These are phyloP conservation scores for Fusarium albosuccineum DNA, from an alignment of 2,329 filamentous ascomycete species.

Conservation along the genomic window DNA sequence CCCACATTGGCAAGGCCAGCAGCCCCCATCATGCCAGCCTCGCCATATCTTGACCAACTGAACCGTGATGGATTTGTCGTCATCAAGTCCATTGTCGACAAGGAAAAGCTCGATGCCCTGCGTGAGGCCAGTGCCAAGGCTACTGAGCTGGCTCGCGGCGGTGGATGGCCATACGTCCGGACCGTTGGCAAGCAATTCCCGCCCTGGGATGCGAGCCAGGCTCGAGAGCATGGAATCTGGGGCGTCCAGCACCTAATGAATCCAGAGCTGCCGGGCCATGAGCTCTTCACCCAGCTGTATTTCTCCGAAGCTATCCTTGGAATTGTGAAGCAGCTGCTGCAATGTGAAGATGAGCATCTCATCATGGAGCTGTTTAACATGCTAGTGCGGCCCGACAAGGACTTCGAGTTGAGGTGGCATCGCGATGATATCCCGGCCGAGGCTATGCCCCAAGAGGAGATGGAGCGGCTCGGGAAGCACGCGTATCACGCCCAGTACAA, in stretches of 20 bases:
- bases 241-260: slow-evolving; percentile 89
- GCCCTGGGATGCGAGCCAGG: slow-evolving; percentile 76
- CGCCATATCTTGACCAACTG: slow-evolving; percentile 62
- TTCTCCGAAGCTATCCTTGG: slow-evolving; percentile 75
- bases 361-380: slow-evolving; percentile 93
- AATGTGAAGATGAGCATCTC: slow-evolving; percentile 69
- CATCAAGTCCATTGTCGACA: slow-evolving; percentile 73
- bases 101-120: slow-evolving; percentile 68
- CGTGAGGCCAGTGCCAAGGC: slow-evolving; percentile 69
- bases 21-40: slow-evolving; percentile 29
- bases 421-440: slow-evolving; percentile 82
- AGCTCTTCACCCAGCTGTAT: slow-evolving; percentile 76
- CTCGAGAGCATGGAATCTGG: slow-evolving; percentile 79
- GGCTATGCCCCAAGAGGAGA: slow-evolving; percentile 76
- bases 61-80: slow-evolving; percentile 81
- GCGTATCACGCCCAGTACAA: slow-evolving; percentile 90
- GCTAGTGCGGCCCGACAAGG: slow-evolving; percentile 77
- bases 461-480: slow-evolving; percentile 68
- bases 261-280: slow-evolving; percentile 73
- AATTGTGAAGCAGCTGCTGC: slow-evolving; percentile 74
- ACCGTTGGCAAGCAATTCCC: slow-evolving; percentile 93
- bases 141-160: slow-evolving; percentile 73
- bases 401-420: slow-evolving; percentile 87
- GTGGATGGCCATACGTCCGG: slow-evolving; percentile 84
- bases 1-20: slow-evolving; percentile 20